Base-by-base conservation (phyloP, 257 asterid species). In the Linaria vulgaris region DNA sequence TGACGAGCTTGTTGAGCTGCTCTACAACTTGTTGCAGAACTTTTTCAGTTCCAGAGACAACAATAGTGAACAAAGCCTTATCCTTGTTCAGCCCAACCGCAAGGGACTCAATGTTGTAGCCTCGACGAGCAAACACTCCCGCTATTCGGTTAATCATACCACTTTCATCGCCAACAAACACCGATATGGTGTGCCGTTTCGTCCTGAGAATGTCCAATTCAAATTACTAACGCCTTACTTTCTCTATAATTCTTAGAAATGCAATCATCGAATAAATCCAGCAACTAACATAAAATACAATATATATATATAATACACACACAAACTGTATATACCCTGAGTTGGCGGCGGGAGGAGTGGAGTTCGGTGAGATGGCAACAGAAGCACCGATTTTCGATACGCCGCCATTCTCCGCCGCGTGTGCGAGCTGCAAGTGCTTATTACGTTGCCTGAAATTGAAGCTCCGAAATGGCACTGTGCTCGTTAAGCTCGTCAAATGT, bases 71-170 rank as follows among this genome's bases (percentile, higher is more conserved):
- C 50, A 89, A 80, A 57, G 96, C 96, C 85, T 73, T 89, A 74
- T 84, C 95, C 78, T 84, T 68, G 81, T 86, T 89, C 76, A 89
- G 71, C 41, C 96, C 96, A 72, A 89, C 96, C 56, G 95, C 96
- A 67, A 89, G 88, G 61, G 96, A 84, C 83, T 89, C 96, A 8
- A 89, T 89, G 71, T 84, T 89, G 79, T 84, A 89, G 52, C 96
- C 95, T 60, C 94, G 82, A 53, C 95, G 87, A 69, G 96, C 96
- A 80, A 89, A 84, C 19, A 86, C 95, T 41, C 95, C 96, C 49
- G 95, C 92, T 74, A 89, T 89, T 62, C 96, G 78, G 79, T 89
- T 86, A 56, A 89, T 89, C 19, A 89, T 89, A 56, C 96, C 96
- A 72, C 94, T 86, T 77, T 89, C 95, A 76, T 89, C 95, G 69